Evolutionary conservation across 768 basidiomycete species (phyloP), one percentile per base, ranked within the genome.

Genomic region (Hydnomerulius pinastri): DNA sequence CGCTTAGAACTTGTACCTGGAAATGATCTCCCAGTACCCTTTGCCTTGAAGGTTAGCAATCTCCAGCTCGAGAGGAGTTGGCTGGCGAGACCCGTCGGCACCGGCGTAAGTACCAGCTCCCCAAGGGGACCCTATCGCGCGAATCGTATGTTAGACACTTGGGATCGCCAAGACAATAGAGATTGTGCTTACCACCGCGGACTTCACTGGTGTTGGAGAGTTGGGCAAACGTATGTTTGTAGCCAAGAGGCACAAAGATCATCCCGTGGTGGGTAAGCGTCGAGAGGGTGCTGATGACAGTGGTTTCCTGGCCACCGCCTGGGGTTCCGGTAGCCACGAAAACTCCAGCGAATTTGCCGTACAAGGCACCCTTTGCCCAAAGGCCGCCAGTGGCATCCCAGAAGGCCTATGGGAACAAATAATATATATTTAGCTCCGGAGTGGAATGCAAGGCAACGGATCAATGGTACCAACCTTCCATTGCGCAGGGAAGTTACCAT

Each of bases 221-320:
- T 44, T 74, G 69, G 1, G 62, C 48, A 51, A 79, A 78, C 3
- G 76, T 69, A 50, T 71, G 59, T n/a, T 73, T 70, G 60, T 88
- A 88, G 0, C 90, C 90, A 37, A 88, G 72, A 0, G 92, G 89
- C 3, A 90, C 86, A 58, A 71, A 88, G 63, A 79, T 70, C 24
- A 87, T 79, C 17, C 88, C 90, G 50, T 90, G 87, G 64, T 93
- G 90, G 6, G 75, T 65, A 47, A 92, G 61, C 36, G 85, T 81
- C 45, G 79, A 79, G 63, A 90, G 60, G 29, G 72, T 61, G 45
- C 61, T 75, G 29, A 83, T 55, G 39, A 71, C 74, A 4, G 86
- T 87, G 4, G 73, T 52, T 59, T 86, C 87, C 57, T 93, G 91
- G n/a, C 92, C 92, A 51, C 91, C 90, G 47, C 90, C 90, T 10